Conservation (phyloP, 2,329 filamentous ascomycete species). For the Dryadomyces quercus-mongolicae region DNA sequence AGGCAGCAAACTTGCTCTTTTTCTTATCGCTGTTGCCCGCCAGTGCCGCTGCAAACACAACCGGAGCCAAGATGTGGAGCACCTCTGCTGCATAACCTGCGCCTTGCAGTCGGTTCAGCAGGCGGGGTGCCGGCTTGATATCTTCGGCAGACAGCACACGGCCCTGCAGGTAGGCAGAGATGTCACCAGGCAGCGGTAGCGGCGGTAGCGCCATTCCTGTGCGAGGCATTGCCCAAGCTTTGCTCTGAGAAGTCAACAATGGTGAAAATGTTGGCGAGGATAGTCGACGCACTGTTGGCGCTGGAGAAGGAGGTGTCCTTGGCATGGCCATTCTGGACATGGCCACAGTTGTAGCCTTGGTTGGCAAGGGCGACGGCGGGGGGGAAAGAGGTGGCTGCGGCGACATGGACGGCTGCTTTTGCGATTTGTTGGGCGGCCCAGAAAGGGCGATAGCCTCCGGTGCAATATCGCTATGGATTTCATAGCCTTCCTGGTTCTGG, state of each 20-base stretch:
- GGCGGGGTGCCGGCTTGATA: slow-evolving; percentile 78
- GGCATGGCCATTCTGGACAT: too few relatives aligned
- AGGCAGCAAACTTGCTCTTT: slow-evolving; percentile 41
- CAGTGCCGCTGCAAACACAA: slow-evolving; percentile 76
- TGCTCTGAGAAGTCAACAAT: slow-evolving; percentile 26
- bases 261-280: not conserved
- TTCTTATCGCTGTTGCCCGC: slow-evolving; percentile 33
- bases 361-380: slow-evolving; percentile 9
- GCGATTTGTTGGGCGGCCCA: slow-evolving; percentile 15
- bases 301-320: not conserved
- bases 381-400: slow-evolving; percentile 10
- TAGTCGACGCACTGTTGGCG: slow-evolving; percentile 7
- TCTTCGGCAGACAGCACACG: slow-evolving; percentile 93
- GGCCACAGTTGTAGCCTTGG: not conserved
- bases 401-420: slow-evolving; percentile 10
- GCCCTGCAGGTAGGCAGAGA: slow-evolving; percentile 74
- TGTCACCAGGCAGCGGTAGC: slow-evolving; percentile 68
- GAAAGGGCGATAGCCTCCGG: not conserved
- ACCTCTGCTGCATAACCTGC: slow-evolving; percentile 67
- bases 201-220: slow-evolving; percentile 78
- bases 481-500: slow-evolving; percentile 22
- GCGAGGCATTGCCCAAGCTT: slow-evolving; percentile 84
- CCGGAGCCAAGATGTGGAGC: slow-evolving; percentile 81
- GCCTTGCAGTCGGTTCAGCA: slow-evolving; percentile 75
- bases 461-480: not conserved